Base-by-base conservation (phyloP, 805 yeast species). In the Ogataea zsoltii region DNA sequence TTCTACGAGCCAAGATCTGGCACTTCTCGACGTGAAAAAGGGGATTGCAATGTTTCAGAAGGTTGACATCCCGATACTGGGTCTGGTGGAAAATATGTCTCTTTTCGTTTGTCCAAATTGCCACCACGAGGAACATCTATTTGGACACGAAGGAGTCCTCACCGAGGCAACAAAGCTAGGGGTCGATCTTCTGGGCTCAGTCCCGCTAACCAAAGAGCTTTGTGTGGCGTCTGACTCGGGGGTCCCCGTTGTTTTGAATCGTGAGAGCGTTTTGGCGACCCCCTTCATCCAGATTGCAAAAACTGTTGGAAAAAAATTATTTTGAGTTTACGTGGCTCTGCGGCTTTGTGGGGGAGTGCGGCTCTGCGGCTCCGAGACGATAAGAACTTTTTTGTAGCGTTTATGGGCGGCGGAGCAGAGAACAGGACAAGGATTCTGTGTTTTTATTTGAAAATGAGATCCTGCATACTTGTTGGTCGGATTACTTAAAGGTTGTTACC, bases 1-100 rank as follows among this genome's bases (percentile, higher is more conserved):
- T 1, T 80, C 90, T 0, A 88, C 96, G 0, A 92, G 95, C 0
- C 96, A 88, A 61, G 96, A 88, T 52, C 77, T 88, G 33, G 96
- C 96, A 0, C 63, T 88, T 19, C 73, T 83, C 5, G 96, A 88
- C 60, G 95, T 88, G 0, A 77, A 81, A 16, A 82, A 88, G 52
- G 96, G 96, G 0, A 78, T 88, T 10, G 71, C 85, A 10, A 83
- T 88, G 92, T 88, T 85, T 61, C 65, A 78, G 4, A 85, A 84
- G 52, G 85, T 87, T 33, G 65, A 77, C 15, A 79, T 85, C 10
- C 95, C 94, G 0, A 61, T 88, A 0, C 54, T 85, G 23, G 96
- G 96, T 0, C 60, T 88, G 50, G 88, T 88, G 0, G 88, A 88
- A 56, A 88, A 88, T 59, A 88, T 88, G 96, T 83, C 92, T 53